Conservation (phyloP, 106 monocot species). For the Xerophyta viscosa region DNA sequence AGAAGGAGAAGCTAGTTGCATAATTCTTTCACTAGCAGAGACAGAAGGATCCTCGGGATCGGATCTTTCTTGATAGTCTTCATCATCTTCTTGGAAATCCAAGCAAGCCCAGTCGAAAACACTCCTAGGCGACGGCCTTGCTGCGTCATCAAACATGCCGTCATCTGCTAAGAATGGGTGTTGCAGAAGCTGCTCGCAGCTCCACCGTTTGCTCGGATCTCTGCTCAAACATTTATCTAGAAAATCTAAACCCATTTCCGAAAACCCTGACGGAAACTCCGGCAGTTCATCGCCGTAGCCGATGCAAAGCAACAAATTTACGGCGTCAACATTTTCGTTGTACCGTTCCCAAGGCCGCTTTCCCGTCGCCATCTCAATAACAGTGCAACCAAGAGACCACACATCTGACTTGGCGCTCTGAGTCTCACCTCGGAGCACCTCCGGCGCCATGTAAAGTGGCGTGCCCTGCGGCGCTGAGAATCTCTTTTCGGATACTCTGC, state of each 20-base stretch:
- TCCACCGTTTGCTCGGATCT: conserved; percentile 39
- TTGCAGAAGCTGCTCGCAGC: conserved; percentile 39
- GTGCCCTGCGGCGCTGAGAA: conserved; percentile 31
- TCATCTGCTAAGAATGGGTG: conserved; percentile 45
- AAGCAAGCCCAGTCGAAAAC: conserved; percentile 27
- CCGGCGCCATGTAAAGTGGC: conserved; percentile 89
- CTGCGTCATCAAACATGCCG: not conserved
- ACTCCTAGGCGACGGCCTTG: conserved; percentile 42
- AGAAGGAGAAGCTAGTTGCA: conserved; percentile 15
- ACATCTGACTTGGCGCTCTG: conserved; percentile 52
- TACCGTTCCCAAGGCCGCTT: conserved; percentile 37
- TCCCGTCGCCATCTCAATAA: conserved; percentile 74
- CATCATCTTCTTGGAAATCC: conserved; percentile 24
- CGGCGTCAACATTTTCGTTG: conserved; percentile 6
- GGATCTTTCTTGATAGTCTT: not conserved
- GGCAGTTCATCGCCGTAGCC: conserved; percentile 46
- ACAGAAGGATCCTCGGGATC: not conserved
- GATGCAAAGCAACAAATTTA: conserved; percentile 23
- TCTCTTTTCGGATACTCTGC: not conserved
- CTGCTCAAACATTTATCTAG: conserved; percentile 47
- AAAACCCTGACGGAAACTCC: conserved; percentile 25
- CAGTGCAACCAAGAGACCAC: conserved; percentile 94
- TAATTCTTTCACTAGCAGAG: conserved; percentile 23
- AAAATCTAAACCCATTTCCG: conserved; percentile 36
- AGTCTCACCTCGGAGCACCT: conserved; percentile 51